Evolutionary conservation across 2,329 filamentous ascomycete species (phyloP), one percentile per base, ranked within the genome.

Genomic region (Anisogramma anomala): DNA sequence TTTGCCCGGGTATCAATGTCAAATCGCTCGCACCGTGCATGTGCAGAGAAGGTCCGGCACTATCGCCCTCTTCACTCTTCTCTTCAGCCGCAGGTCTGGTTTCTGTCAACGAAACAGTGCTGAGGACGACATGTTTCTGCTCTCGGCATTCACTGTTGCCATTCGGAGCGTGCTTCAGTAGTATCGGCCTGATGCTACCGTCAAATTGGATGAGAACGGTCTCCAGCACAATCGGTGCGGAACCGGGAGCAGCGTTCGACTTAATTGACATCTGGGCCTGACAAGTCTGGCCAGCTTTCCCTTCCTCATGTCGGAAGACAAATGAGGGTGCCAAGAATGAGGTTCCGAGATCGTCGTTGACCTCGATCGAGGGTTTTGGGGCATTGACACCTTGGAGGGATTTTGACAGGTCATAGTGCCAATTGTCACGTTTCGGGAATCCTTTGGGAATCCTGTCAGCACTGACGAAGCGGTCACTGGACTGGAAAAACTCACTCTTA

Each of bases 1-100:
- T 82, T 46, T 83, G 73, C 0, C 77, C 78, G 11, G 86, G 74
- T 9, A 62, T 58, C 32, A 95, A 61, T 0, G 69, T 76, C 41
- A 95, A 61, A 56, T 88, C 68, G 7, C 73, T 71, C 9, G 62
- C 53, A 1, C 82, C 82, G 28, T 61, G 62, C 34, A 67, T 49
- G 6, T 54, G 50, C 3, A 58, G 52, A n/a, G 58, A 34, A 4
- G 55, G 57, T n/a, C 55, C 49, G 9, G 26, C 53, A 49, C 40
- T 51, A 22, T 52, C 49, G 7, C 42, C 39, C 27, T 48, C 43
- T 18, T 58, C 55, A 4, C 53, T 50, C 25, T 48, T 47, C 30
- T 55, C 52, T 9, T 52, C 49, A 7, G 46, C 46, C 18, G 52
- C 48, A 2, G 49, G 40, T 7, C 52, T 47, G 4, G 57, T 54